Base-by-base conservation (phyloP, 2,329 filamentous ascomycete genomes). In the Phaeosphaeriaceae sp. region DNA sequence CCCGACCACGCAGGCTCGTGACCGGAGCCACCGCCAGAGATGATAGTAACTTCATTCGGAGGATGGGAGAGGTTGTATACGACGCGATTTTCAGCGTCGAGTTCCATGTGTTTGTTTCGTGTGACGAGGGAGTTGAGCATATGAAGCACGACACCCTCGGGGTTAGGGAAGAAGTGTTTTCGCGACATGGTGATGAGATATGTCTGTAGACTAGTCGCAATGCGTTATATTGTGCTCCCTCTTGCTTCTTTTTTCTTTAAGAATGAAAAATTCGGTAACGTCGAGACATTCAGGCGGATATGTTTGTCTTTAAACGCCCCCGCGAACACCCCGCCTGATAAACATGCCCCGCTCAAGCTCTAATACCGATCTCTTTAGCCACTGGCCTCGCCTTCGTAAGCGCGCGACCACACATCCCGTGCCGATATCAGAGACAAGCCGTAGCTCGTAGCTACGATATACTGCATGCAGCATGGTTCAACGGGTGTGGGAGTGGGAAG, bases 131-230 rank as follows among this genome's bases (percentile, higher is more conserved):
- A 77, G 36, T 76, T 74, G 17, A 82, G 73, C 34, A 77, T 77
- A 42, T 76, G 73, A n/a, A 77, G 68, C 1, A 82, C 79, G 13
- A 82, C 74, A 48, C 78, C 79, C 51, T 78, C 74, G 15, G 78
- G 79, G 42, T 74, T 74, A 26, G 76, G 73, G 53, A 82, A 83
- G 68, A 82, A 83, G 63, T 82, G 80, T 67, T 82, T 83, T 20
- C 77, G 74, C 28, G 79, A 81, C 80, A 82, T 82, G 36, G 30
- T 71, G 36, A 6, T 23, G 3, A 12, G 13, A 15, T 18, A 18
- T 41, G 26, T 42, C 18, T 30, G 20, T 32, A 9, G n/a, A 42
- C 28, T 42, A 15, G n/a, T 12, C 32, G 32, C n/a, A 34, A 9
- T 16, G 32, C n/a, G n/a, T n/a, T 12, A 32, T 32, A 12, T n/a